Percentiles rank a stretch among this genome's conserved stretches.
These are phyloP conservation scores for Mycena floridula DNA, from an alignment of 768 basidiomycete genomes.

Conservation along the genomic window DNA sequence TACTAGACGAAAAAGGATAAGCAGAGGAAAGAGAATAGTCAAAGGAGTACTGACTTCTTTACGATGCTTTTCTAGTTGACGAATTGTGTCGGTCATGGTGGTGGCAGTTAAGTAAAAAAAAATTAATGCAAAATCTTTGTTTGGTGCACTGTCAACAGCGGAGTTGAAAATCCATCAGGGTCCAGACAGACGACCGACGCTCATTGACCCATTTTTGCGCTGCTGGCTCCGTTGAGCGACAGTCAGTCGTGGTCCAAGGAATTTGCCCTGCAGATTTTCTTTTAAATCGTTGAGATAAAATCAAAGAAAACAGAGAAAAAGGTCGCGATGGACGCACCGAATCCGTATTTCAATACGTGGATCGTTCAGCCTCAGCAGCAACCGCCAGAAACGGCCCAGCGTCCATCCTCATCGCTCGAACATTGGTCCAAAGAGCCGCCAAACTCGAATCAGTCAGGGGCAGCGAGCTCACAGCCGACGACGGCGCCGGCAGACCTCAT, in stretches of 20 bases:
- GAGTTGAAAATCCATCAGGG: too few species aligned
- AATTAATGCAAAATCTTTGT: constrained; percentile 7
- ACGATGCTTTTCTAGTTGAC: constrained; percentile 24
- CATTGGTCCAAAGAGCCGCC: constrained; percentile 48
- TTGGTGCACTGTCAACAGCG: too few species aligned
- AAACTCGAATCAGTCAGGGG: constrained; percentile 27
- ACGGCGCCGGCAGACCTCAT: constrained; percentile 3
- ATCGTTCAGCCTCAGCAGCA: too few species aligned
- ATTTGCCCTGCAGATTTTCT: too few species aligned
- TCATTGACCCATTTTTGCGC: too few species aligned
- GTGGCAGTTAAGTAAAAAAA: constrained; percentile 10
- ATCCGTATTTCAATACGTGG: too few species aligned
- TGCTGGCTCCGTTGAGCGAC: too few species aligned
- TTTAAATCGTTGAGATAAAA: too few species aligned
- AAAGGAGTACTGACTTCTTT: constrained; percentile 23
- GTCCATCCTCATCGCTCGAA: constrained; percentile 20
- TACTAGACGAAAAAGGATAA: constrained; percentile 35
- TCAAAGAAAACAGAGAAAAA: too few species aligned
- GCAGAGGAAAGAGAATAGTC: background rate
- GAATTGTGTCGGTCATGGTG: constrained; percentile 20
- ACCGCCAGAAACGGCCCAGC: constrained; percentile 2
- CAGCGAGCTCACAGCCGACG: constrained; percentile 9
- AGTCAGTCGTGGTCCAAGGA: too few species aligned
- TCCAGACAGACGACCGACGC: too few species aligned
- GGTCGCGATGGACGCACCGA: too few species aligned